Conservation (phyloP, 192 early-diverging fungal genomes). For the Backusella tuberculispora region DNA sequence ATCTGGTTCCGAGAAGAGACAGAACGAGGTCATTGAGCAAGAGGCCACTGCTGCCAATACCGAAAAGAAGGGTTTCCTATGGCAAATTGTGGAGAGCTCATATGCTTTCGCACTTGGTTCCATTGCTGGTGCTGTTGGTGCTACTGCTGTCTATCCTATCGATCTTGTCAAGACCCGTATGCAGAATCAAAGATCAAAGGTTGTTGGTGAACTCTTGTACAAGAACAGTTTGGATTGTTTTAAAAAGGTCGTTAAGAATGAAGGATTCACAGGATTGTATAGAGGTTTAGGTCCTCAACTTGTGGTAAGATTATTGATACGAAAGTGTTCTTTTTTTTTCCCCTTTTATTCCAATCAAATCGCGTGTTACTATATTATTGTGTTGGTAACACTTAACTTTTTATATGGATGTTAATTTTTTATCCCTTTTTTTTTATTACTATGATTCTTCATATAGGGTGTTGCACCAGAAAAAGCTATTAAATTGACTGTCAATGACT, state of each 20-base stretch:
- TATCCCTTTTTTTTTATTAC: conserved; percentile 7
- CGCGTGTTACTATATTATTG: neutral
- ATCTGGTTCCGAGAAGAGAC: conserved; percentile 4
- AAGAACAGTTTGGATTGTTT: conserved; percentile 97
- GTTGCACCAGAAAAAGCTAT: conserved; percentile 99
- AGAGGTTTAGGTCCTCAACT: conserved; percentile 92
- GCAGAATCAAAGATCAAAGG: conserved; percentile 94
- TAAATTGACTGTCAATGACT: conserved; percentile 96
- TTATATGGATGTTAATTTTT: neutral
- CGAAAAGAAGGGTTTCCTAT: conserved; percentile 35
- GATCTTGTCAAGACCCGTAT: conserved; percentile 98
- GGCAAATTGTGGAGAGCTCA: conserved; percentile 33
- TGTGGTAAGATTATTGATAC: conserved; percentile 52
- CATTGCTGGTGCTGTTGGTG: conserved; percentile 92
- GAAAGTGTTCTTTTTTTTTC: neutral
- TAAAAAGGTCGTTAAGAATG: conserved; percentile 90
- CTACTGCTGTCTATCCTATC: conserved; percentile 94
- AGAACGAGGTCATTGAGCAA: conserved; percentile 8
- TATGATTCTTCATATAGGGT: conserved; percentile 45
- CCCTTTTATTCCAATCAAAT: neutral
- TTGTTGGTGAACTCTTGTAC: conserved; percentile 91
- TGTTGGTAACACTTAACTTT: neutral
- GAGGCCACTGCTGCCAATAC: neutral
- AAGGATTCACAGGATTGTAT: conserved; percentile 90
- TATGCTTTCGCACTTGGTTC: conserved; percentile 78